Percentiles rank a stretch among this genome's conserved stretches.
phyloP scores from a whole-genome alignment of 202 grass and related monocot species.

The Bolboschoenoplectus hybrid region DNA sequence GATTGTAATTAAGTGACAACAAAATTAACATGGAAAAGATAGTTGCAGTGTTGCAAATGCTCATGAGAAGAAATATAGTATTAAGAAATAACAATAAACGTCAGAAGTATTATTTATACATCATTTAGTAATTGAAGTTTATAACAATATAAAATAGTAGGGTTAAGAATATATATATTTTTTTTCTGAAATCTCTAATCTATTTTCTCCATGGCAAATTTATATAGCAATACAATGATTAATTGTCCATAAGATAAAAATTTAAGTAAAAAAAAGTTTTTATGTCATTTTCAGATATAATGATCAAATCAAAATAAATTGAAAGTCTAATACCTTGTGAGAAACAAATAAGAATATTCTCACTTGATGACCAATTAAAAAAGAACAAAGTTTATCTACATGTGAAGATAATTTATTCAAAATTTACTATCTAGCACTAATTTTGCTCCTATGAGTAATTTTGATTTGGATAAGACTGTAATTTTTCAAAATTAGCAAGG shows the following conservation, averaged over 20 bases:
- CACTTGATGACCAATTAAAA: not conserved
- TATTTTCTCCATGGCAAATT: too few relatives aligned
- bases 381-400: not conserved
- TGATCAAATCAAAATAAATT: not conserved
- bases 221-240: too few relatives aligned
- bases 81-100: too few relatives aligned
- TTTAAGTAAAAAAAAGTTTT: not conserved
- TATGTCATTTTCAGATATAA: not conserved
- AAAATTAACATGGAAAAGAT: not conserved
- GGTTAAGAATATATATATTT: too few relatives aligned
- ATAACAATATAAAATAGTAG: too few relatives aligned
- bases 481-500: not conserved
- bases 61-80: not conserved
- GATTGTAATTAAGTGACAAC: not conserved
- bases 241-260: not conserved
- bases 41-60: not conserved
- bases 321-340: not conserved
- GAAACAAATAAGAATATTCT: not conserved
- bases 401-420: not conserved
- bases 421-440: not conserved
- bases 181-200: too few relatives aligned
- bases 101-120: too few relatives aligned
- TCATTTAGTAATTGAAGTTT: too few relatives aligned
- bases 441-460: not conserved
- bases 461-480: not conserved